Base-by-base conservation (phyloP, 345 rosid species). In the Pistacia integerrima region DNA sequence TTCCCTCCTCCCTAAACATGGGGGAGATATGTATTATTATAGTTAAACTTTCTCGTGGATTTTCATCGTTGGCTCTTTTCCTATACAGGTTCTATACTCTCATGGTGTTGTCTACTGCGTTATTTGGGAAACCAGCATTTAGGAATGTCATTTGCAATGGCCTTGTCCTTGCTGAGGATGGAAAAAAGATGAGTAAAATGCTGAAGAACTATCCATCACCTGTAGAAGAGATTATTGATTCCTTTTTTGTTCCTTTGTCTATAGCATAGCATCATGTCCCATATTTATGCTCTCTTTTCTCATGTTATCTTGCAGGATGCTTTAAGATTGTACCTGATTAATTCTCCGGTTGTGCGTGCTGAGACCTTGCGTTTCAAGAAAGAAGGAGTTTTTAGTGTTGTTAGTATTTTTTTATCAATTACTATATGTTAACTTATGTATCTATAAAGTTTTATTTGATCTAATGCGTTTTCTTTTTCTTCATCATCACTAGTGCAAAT, bases 311-410 rank as follows among this genome's bases (percentile, higher is more conserved):
- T 71, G 35, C 85, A 93, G 99, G 99, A 97, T 82, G 98, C 99
- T 59, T 83, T 97, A 78, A 87, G 99, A 52, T 83, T 97, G 67
- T 97, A 94, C 88, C 89, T 97, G 30, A 91, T 97, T 66, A 97
- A 94, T 79, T 97, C 99, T 82, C 99, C 98, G 38, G 98, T 97
- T 77, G 99, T 97, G 66, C 97, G 98, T 49, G 99, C 97, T 13
- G 99, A 97, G 81, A 85, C 97, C 74, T 82, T 97, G 74, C 97
- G 98, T 55, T 97, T 97, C 78, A 97, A 91, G 84, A 92, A 86
- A 83, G 98, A 92, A 46, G 99, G 98, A 72, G 98, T 97, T 36
- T 90, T 80, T 80, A 81, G 93, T 84, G 97, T 97, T 79, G 99
- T 97, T 85, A 96, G 99, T 93, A 65, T 74, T 78, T 36, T 36